Evolutionary conservation across 129 eudicot species (phyloP).

Genomic region (Pseudognaphalium luteoalbum): DNA sequence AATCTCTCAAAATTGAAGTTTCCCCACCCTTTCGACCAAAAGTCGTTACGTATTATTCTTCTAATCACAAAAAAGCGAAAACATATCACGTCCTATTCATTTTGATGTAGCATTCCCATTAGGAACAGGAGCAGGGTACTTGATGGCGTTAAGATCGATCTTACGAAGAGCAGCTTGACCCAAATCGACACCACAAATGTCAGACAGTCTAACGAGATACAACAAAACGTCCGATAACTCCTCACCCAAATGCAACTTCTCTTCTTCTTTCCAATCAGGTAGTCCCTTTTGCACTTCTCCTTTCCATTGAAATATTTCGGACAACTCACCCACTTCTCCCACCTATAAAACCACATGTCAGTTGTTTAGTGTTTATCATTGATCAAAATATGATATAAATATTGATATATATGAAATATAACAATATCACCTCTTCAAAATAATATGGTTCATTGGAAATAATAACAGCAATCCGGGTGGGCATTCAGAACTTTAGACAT

Average conservation of each 20-base stretch:
- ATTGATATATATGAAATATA: too few relatives aligned
- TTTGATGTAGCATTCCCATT: constrained; percentile 4
- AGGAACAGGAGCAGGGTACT: constrained; percentile 36
- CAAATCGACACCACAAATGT: constrained; percentile 55
- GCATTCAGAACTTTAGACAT: too few relatives aligned
- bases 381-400: not conserved
- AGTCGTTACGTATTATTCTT: not conserved
- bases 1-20: not conserved
- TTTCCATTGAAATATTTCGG: constrained; percentile 73
- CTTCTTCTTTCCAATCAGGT: constrained; percentile 53
- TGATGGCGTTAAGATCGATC: constrained; percentile 55
- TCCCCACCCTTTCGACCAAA: not conserved
- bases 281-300: constrained; percentile 60
- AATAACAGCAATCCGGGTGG: too few relatives aligned
- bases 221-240: constrained; percentile 59
- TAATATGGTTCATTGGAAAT: too few relatives aligned
- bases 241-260: constrained; percentile 55
- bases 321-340: constrained; percentile 64
- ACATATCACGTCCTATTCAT: not conserved
- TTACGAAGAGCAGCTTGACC: constrained; percentile 64
- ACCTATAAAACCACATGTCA: constrained; percentile 33
- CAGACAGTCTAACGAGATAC: constrained; percentile 53
- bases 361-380: not conserved
- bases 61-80: not conserved
- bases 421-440: too few relatives aligned